Evolutionary conservation across 208 protist species (phyloP).

Genomic region (Naegleria fowleri): DNA sequence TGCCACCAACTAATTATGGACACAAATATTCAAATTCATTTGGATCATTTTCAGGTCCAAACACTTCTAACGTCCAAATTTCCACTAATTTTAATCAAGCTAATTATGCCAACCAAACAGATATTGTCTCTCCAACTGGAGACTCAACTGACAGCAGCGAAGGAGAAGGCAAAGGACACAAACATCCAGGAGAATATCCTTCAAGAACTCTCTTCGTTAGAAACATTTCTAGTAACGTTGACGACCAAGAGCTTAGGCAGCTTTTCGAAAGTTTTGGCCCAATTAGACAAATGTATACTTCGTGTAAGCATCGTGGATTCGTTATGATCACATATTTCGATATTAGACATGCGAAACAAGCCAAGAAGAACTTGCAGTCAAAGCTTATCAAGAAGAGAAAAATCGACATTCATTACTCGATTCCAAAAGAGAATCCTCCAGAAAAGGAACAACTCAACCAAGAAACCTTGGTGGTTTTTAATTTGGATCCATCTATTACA

Average conservation of each 20-base stretch:
- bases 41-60: background rate
- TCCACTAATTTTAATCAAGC: background rate
- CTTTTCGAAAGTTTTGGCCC: conserved; percentile 39
- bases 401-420: conserved; percentile 50
- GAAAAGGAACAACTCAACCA: conserved; percentile 47
- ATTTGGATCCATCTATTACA: conserved; percentile 46
- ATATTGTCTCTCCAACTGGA: background rate
- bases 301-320: conserved; percentile 48
- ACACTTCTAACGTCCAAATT: background rate
- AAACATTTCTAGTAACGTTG: conserved; percentile 37
- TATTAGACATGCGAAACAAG: conserved; percentile 48
- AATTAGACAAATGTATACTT: conserved; percentile 47
- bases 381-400: conserved; percentile 30
- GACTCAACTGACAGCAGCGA: background rate
- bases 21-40: too few relatives aligned
- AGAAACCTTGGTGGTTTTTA: conserved; percentile 63
- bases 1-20: background rate
- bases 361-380: conserved; percentile 44
- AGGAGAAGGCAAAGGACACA: background rate
- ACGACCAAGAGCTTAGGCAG: conserved; percentile 25
- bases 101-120: background rate
- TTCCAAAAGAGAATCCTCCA: conserved; percentile 39
- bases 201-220: conserved; percentile 42
- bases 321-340: conserved; percentile 62
- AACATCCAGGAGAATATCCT: conserved; percentile 38